Conservation (phyloP, 2,329 filamentous ascomycete genomes). For the Lasiodiplodia sp. region DNA sequence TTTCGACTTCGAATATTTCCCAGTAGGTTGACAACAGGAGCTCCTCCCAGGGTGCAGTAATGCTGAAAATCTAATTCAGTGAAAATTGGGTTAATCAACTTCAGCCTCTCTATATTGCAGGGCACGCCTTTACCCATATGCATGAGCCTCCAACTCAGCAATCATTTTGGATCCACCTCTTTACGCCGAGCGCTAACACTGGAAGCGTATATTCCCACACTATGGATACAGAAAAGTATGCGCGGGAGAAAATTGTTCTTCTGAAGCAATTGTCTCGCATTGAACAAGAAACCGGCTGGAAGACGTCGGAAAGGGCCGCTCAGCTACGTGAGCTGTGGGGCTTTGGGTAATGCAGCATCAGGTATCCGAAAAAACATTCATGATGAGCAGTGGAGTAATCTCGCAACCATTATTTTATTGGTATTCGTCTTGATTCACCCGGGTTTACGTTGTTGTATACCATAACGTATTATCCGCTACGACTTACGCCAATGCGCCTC, state of each 20-base stretch:
- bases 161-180: too few species aligned
- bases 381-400: too few species aligned
- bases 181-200: too few species aligned
- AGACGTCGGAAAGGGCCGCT: not conserved
- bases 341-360: not conserved
- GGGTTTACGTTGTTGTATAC: too few species aligned
- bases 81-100: constrained; percentile 15
- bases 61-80: not conserved
- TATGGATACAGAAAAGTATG: too few species aligned
- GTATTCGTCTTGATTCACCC: too few species aligned
- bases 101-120: constrained; percentile 7
- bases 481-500: not conserved
- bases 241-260: not conserved
- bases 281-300: constrained; percentile 13
- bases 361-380: too few species aligned
- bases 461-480: too few species aligned
- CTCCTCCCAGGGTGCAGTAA: not conserved
- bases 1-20: not conserved
- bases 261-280: constrained; percentile 5
- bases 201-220: too few species aligned
- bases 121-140: not conserved
- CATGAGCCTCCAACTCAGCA: too few species aligned
- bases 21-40: not conserved
- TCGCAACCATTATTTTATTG: too few species aligned
- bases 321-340: constrained; percentile 10